phyloP scores from a whole-genome alignment of 2,329 filamentous ascomycete genomes.

The Bipolaris gigantea region DNA sequence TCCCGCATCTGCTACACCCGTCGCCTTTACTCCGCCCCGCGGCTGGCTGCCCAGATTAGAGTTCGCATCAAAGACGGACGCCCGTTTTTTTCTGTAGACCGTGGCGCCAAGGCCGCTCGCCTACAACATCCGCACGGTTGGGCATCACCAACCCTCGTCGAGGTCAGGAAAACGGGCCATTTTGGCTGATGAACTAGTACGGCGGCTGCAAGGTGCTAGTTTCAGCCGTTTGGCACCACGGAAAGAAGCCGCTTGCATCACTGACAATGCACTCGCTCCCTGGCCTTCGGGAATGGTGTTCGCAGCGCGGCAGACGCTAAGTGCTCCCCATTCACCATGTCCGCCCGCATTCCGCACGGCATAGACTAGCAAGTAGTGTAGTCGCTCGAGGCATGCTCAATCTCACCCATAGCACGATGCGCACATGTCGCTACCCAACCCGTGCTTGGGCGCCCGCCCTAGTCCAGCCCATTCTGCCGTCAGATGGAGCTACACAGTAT shows the following conservation, averaged over 20 bases:
- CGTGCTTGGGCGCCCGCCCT: neutral
- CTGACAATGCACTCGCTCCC: too few relatives aligned
- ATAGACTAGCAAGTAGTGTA: neutral
- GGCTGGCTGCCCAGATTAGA: neutral
- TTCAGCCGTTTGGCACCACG: neutral
- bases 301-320: neutral
- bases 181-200: neutral
- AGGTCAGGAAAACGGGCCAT: neutral
- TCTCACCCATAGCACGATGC: neutral
- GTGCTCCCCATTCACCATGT: neutral
- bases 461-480: neutral
- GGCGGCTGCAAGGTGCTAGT: neutral
- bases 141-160: neutral
- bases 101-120: neutral
- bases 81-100: too few relatives aligned
- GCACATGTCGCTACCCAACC: neutral
- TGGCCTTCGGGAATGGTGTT: neutral
- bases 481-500: neutral
- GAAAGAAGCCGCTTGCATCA: neutral
- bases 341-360: neutral
- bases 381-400: neutral
- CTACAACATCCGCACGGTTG: neutral
- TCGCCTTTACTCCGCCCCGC: constrained; percentile 7
- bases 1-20: neutral
- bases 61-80: neutral